phyloP scores from a whole-genome alignment of 192 early-diverging fungal species.

The Diversispora eburnea region DNA sequence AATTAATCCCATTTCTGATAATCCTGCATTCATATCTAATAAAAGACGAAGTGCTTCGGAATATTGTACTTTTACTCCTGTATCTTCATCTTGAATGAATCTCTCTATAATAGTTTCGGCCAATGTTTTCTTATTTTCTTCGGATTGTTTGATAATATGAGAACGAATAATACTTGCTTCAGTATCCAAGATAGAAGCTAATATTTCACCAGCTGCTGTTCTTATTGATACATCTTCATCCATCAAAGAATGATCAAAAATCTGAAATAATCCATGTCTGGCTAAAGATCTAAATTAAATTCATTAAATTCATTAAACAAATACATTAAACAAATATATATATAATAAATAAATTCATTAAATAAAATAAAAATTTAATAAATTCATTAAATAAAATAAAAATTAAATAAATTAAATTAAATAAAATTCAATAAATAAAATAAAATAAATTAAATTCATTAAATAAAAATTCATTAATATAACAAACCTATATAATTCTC shows the following conservation, averaged over 20 bases:
- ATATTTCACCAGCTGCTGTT: conserved; percentile 64
- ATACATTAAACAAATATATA: too few species aligned
- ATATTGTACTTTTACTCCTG: conserved; percentile 65
- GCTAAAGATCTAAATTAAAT: conserved; percentile 53
- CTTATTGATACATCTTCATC: conserved; percentile 54
- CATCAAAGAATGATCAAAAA: conserved; percentile 68
- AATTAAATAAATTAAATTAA: too few species aligned
- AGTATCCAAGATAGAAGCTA: conserved; percentile 72
- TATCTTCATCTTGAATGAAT: conserved; percentile 58
- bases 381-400: too few species aligned
- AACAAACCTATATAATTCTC: conserved; percentile 61
- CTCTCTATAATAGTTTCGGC: conserved; percentile 65
- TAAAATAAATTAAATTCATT: too few species aligned
- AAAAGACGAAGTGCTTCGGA: conserved; percentile 72
- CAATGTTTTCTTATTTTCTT: conserved; percentile 50
- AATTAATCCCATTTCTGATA: conserved; percentile 35
- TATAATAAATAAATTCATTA: too few species aligned
- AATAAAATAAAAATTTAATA: not conserved
- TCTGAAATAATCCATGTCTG: conserved; percentile 73
- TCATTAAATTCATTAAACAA: not conserved
- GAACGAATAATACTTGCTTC: conserved; percentile 74
- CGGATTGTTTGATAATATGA: conserved; percentile 50
- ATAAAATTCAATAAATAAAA: too few species aligned
- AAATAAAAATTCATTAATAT: too few species aligned
- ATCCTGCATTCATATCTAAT: conserved; percentile 58